Evolutionary conservation across 2,329 filamentous ascomycete genomes (phyloP).

Genomic region (Colletotrichum tabaci): DNA sequence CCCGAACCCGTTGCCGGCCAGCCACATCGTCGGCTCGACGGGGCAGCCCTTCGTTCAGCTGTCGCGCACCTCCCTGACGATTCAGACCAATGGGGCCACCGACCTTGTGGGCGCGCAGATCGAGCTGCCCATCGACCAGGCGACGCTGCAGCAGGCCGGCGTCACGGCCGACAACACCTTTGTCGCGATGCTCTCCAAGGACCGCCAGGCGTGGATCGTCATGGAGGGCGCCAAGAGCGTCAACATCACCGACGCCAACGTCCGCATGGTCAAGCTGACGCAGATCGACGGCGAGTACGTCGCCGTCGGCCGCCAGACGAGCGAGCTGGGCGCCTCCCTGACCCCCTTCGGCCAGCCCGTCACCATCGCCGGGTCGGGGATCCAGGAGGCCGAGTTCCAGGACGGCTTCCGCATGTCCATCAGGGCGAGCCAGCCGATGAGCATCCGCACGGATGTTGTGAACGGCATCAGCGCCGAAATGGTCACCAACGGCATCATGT

Average conservation of each 20-base stretch:
- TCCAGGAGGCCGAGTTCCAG: constrained; percentile 45
- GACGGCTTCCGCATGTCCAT: constrained; percentile 46
- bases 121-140: constrained; percentile 44
- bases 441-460: constrained; percentile 43
- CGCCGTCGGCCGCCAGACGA: constrained; percentile 44
- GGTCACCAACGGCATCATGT: constrained; percentile 43
- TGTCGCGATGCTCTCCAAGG: constrained; percentile 43
- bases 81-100: constrained; percentile 44
- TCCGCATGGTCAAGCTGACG: constrained; percentile 45
- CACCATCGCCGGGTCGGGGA: constrained; percentile 43
- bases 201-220: constrained; percentile 45
- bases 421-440: constrained; percentile 45
- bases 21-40: constrained; percentile 44
- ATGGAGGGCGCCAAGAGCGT: constrained; percentile 44
- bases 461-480: constrained; percentile 45
- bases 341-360: constrained; percentile 44
- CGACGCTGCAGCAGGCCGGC: constrained; percentile 40
- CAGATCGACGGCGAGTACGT: constrained; percentile 45
- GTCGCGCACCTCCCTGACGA: constrained; percentile 44
- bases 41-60: constrained; percentile 45
- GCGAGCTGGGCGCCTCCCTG: constrained; percentile 43
- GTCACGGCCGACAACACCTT: constrained; percentile 45
- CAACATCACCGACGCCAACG: constrained; percentile 45
- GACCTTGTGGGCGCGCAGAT: constrained; percentile 45
- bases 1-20: constrained; percentile 43